Conservation (phyloP, 1,284 basidiomycete species). For the Cystobasidium pallidum region DNA sequence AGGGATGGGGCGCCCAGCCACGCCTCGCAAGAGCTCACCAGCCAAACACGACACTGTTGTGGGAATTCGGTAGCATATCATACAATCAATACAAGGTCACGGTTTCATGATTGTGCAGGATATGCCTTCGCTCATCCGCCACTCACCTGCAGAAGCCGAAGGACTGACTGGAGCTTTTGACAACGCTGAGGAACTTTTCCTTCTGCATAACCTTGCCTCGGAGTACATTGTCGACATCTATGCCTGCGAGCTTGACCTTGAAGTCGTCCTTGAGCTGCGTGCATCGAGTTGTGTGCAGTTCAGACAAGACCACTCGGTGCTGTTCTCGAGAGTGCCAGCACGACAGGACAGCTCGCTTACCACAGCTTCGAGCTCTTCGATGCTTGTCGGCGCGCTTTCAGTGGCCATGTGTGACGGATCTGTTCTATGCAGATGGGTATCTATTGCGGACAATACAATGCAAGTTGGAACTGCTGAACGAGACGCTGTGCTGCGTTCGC, state of each 20-base stretch:
- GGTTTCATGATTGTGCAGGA: conserved; percentile 49
- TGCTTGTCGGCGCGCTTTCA: conserved; percentile 62
- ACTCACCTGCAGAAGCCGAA: conserved; percentile 69
- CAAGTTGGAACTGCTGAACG: conserved; percentile 11
- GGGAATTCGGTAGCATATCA: not conserved
- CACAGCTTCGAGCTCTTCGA: conserved; percentile 63
- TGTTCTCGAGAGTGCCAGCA: conserved; percentile 53
- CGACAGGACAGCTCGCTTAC: not conserved
- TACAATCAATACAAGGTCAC: no score
- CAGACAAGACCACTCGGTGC: not conserved
- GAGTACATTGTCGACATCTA: conserved; percentile 82
- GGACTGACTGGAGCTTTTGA: conserved; percentile 67
- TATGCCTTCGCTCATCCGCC: not conserved
- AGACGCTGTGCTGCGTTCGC: not conserved
- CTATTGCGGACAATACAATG: not conserved
- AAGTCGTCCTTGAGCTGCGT: conserved; percentile 65
- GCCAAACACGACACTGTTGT: conserved; percentile 78
- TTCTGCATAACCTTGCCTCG: conserved; percentile 82
- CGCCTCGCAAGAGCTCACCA: conserved; percentile 60
- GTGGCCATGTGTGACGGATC: conserved; percentile 55
- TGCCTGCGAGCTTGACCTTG: conserved; percentile 81
- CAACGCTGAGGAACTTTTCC: conserved; percentile 80
- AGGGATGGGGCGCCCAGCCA: conserved; percentile 63
- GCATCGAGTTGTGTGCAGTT: not conserved
- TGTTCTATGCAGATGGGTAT: not conserved